Conservation (phyloP, 345 rosid species). For the Salix viminalis region DNA sequence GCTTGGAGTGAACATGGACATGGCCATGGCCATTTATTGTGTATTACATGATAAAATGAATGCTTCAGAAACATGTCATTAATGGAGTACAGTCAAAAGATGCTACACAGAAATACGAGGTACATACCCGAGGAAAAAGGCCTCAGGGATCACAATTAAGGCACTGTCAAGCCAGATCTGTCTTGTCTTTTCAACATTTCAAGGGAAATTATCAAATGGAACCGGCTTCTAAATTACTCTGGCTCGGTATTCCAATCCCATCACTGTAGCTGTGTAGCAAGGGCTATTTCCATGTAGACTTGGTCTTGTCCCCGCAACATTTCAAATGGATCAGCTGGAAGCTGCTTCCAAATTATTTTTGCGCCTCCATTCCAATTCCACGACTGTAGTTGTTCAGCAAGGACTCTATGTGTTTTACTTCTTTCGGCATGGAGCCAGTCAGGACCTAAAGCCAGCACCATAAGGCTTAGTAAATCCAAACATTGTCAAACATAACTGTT, state of each 20-base stretch:
- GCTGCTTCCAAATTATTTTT: constrained; percentile 12
- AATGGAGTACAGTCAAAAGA: neutral
- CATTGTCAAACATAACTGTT: neutral
- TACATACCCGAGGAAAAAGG: neutral
- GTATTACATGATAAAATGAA: neutral
- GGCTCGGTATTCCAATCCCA: neutral
- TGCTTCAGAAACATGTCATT: neutral
- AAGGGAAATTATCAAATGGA: neutral
- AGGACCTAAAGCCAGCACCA: constrained; percentile 51
- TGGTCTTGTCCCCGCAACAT: neutral
- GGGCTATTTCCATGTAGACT: neutral
- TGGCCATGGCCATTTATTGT: neutral
- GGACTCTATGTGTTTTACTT: constrained; percentile 69
- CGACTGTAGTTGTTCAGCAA: constrained; percentile 56
- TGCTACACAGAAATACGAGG: neutral
- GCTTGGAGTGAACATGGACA: neutral
- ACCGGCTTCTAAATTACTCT: neutral
- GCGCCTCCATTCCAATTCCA: constrained; percentile 14
- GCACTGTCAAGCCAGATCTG: neutral
- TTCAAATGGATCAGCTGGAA: constrained; percentile 12
- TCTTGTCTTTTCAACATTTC: neutral
- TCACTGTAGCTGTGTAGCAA: neutral
- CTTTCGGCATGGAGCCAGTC: constrained; percentile 94
- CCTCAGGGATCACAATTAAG: neutral
- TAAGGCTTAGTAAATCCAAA: neutral